Conservation (phyloP, 192 early-diverging fungal species). For the Chytriomyces confervae region DNA sequence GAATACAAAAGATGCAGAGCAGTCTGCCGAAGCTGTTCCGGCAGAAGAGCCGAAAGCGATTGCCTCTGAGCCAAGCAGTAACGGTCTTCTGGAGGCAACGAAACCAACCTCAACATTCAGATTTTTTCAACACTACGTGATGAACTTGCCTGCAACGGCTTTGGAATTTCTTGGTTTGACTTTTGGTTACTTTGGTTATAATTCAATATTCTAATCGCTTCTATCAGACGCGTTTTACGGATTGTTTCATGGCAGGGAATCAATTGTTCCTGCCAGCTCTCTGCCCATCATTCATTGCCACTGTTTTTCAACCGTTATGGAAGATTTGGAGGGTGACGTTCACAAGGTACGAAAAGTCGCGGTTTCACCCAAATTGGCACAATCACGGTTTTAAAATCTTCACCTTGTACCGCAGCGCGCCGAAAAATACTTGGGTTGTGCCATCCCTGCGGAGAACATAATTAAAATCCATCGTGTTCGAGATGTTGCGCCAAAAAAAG, state of each 20-base stretch:
- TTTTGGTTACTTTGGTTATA: neutral
- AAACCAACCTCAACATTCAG: slow-evolving; percentile 38
- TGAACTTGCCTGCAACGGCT: slow-evolving; percentile 98
- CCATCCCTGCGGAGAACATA: slow-evolving; percentile 43
- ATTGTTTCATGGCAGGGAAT: slow-evolving; percentile 63
- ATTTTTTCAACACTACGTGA: slow-evolving; percentile 94
- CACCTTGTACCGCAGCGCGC: slow-evolving; percentile 48
- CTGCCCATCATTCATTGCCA: slow-evolving; percentile 93
- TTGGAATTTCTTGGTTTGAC: slow-evolving; percentile 88
- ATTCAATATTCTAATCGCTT: neutral
- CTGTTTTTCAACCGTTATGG: slow-evolving; percentile 84
- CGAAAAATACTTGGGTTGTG: slow-evolving; percentile 55
- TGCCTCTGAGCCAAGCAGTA: slow-evolving; percentile 35
- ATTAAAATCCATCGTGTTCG: slow-evolving; percentile 80
- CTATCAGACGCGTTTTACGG: slow-evolving; percentile 86
- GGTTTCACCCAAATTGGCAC: neutral
- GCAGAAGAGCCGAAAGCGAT: slow-evolving; percentile 12
- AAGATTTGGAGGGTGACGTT: slow-evolving; percentile 65
- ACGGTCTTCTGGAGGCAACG: neutral
- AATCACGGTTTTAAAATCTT: neutral
- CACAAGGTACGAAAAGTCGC: slow-evolving; percentile 53
- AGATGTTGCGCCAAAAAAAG: slow-evolving; percentile 97
- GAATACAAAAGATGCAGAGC: slow-evolving; percentile 13
- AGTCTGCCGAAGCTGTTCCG: neutral
- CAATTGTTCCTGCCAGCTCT: slow-evolving; percentile 39